Base-by-base conservation (phyloP, 257 asterid genomes). In the Cruciata laevipes region DNA sequence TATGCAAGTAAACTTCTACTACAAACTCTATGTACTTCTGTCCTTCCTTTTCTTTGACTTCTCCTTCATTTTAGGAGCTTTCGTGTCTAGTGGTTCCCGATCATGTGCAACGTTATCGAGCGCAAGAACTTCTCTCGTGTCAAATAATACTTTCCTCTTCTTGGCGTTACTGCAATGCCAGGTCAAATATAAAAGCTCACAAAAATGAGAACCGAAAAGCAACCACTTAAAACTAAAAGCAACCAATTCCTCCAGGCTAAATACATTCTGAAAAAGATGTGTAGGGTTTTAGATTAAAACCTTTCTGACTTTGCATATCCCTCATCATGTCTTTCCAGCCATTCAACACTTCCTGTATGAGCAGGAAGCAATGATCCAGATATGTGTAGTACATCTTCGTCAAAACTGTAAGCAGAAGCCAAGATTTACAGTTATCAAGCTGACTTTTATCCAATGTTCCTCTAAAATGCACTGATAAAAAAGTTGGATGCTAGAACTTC, bases 351-450 rank as follows among this genome's bases (percentile, higher is more conserved):
- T 67, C 95, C 97, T 14, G 96, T 88, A 27, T 73, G 75, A 63
- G 68, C 76, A 69, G 84, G 87, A 67, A 64, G 65, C 75, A 90
- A 66, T 20, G 95, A 83, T 64, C 97, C 96, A 42, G 85, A 72
- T 49, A 88, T 77, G 73, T 90, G 99, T 60, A 94, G 88, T 64
- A 79, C 76, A 59, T 88, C 95, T 69, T 82, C 86, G 69, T 90
- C 93, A 74, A 85, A 90, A 77, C 98, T 89, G 73, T 78, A 83
- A 69, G 16, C 14, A 37, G 20, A 63, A 70, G 47, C 65, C 9
- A 61, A 17, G 52, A 33, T 12, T n/a, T 63, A 62, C 25, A 74
- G 60, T 74, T 67, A 30, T 27, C 11, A 13, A 61, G 27, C 37
- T 7, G 49, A 66, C 25, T 40, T 40, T 23, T 27, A 21, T 23